Evolutionary conservation across 768 basidiomycete species (phyloP).

Genomic region (Phlebiopsis gigantea): DNA sequence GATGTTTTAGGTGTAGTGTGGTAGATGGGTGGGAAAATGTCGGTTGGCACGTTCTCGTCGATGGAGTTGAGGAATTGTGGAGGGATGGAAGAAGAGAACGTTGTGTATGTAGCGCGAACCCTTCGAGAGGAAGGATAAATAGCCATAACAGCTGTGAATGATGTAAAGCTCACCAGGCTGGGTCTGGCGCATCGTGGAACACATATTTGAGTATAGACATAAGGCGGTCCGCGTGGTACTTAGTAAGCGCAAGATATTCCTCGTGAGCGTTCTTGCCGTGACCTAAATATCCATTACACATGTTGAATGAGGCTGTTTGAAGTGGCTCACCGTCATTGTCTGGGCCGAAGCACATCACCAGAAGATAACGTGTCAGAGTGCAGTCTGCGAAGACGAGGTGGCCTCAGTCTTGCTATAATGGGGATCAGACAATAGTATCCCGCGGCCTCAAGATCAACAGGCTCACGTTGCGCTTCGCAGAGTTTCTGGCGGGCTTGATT

Average conservation of each 20-base stretch:
- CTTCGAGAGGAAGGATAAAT: constrained; percentile 3
- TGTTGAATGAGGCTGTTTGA: not conserved
- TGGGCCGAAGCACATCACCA: constrained; percentile 26
- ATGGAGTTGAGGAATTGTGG: constrained; percentile 13
- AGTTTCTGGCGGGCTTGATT: constrained; percentile 22
- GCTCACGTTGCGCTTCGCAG: constrained; percentile 25
- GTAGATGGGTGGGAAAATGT: constrained; percentile 14
- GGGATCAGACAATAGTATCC: not conserved
- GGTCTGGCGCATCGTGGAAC: constrained; percentile 19
- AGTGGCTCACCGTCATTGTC: constrained; percentile 19
- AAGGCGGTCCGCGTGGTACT: constrained; percentile 29
- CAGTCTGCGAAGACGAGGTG: constrained; percentile 27
- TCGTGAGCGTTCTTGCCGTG: constrained; percentile 14
- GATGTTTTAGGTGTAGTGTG: constrained; percentile 22
- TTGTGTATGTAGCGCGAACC: constrained; percentile 26
- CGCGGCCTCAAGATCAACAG: not conserved
- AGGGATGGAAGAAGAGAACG: constrained; percentile 13
- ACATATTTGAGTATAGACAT: constrained; percentile 27
- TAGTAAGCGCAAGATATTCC: constrained; percentile 27
- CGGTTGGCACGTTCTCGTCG: not conserved
- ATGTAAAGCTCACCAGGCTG: constrained; percentile 7
- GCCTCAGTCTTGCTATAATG: constrained; percentile 32
- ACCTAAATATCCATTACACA: not conserved
- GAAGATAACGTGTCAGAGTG: constrained; percentile 23
- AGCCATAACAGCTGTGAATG: not conserved